Conservation (phyloP, 1,284 basidiomycete species). For the Irpex sp. region DNA sequence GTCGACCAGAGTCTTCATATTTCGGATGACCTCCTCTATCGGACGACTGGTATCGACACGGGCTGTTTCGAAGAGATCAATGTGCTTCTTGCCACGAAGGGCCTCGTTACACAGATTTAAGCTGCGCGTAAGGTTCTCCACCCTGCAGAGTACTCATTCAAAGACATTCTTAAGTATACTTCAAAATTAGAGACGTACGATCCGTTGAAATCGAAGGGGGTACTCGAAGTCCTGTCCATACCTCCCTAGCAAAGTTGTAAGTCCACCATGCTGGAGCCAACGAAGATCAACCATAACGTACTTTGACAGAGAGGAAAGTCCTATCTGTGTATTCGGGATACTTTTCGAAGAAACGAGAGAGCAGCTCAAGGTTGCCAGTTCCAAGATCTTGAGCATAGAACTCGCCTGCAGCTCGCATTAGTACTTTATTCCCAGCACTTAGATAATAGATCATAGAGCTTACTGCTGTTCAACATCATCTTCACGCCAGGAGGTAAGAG, state of each 20-base stretch:
- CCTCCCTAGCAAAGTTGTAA: too few relatives aligned
- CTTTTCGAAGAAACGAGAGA: constrained; percentile 40
- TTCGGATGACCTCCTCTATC: constrained; percentile 27
- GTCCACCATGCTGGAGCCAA: too few relatives aligned
- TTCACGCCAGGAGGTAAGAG: constrained; percentile 42
- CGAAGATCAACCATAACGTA: not conserved
- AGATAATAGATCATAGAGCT: constrained; percentile 6
- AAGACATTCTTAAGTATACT: not conserved
- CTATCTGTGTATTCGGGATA: constrained; percentile 50
- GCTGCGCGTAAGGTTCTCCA: constrained; percentile 36
- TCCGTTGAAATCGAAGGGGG: constrained; percentile 16
- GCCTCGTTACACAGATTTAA: constrained; percentile 32
- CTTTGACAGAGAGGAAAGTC: constrained; percentile 43
- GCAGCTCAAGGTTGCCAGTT: constrained; percentile 35
- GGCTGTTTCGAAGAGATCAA: constrained; percentile 40
- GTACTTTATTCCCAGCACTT: not conserved
- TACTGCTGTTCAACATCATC: constrained; percentile 44
- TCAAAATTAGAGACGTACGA: constrained; percentile 20
- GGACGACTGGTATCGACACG: constrained; percentile 27
- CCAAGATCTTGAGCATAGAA: constrained; percentile 36
- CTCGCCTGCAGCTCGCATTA: constrained; percentile 24
- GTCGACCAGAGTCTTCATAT: constrained; percentile 23
- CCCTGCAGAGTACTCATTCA: constrained; percentile 16
- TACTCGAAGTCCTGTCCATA: not conserved
- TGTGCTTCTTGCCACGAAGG: constrained; percentile 34